Evolutionary conservation across 345 rosid genomes (phyloP), one percentile per base, ranked within the genome.

Genomic region (Hevea brasiliensis): DNA sequence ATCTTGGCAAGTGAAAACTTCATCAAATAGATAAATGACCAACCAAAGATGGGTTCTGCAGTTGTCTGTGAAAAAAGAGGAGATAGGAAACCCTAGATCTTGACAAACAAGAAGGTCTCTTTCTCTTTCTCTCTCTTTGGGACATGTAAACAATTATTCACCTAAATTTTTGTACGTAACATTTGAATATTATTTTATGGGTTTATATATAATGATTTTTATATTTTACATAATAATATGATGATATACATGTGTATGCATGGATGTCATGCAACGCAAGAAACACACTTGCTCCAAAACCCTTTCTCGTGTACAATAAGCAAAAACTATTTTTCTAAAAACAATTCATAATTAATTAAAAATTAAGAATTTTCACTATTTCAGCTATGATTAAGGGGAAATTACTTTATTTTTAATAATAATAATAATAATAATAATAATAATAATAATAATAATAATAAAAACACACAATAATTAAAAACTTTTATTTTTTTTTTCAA

Each of bases 11-110:
- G 35, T 47, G 66, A 67, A 59, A 61, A 61, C 54, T n/a, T 61
- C 57, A 54, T 55, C 41, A 68, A 54, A 41, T 5, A 55, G 44
- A 55, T 40, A 59, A 67, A 67, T 61, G 50, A 51, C 48, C 72
- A 70, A 60, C 37, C 60, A 55, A 45, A 45, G 53, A 67, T 47
- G 70, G 56, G 68, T 45, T 44, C 1, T 74, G 55, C 71, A 62
- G 68, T 74, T 67, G 48, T 61, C 10, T 64, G 77, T 54, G 74
- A 63, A 61, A 64, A 77, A 65, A 62, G 47, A 24, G 56, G 65
- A 50, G 66, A 45, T 67, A 71, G 72, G 67, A 76, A 83, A 83
- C 84, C 86, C 88, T 83, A 83, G 85, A 83, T 81, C 86, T 85
- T 73, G 76, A 78, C 82, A 80, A 65, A 53, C 79, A 77, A 74